These are phyloP conservation scores for Thraustotheca clavata DNA, from an alignment of 352 stramenopile genomes.

Conservation along the genomic window DNA sequence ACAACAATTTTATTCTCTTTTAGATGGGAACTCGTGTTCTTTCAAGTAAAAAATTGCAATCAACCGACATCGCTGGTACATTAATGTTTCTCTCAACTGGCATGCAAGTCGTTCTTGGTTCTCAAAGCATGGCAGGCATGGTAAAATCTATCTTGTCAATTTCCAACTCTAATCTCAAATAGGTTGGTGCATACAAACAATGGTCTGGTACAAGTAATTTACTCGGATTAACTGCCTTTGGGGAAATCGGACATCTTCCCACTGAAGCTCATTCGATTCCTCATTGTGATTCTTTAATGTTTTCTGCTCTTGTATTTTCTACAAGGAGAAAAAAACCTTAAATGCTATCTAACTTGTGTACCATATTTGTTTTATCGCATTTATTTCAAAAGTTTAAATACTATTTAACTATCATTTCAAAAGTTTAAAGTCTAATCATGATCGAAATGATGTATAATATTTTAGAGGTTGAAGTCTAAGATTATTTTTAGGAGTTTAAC, in stretches of 20 bases:
- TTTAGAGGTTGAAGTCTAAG: no score
- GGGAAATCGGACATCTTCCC: conserved; percentile 75
- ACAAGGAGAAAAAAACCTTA: conserved; percentile 59
- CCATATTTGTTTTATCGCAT: no score
- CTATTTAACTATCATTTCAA: no score
- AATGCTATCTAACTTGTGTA: no score
- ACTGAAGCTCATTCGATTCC: conserved; percentile 64
- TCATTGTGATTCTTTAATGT: conserved; percentile 87
- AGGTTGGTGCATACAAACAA: conserved; percentile 77
- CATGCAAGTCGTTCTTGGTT: conserved; percentile 71
- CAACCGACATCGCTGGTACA: conserved; percentile 72
- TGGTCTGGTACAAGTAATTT: conserved; percentile 73
- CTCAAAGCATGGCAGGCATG: conserved; percentile 86
- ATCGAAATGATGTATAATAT: background rate
- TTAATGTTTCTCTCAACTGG: conserved; percentile 83
- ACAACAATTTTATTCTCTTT: background rate
- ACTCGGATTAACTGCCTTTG: conserved; percentile 84
- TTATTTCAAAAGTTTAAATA: no score
- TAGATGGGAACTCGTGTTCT: conserved; percentile 70
- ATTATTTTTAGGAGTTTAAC: background rate
- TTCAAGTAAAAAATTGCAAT: conserved; percentile 71
- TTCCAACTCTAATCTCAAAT: conserved; percentile 27
- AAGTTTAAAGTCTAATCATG: no score
- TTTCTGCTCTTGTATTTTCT: conserved; percentile 79
- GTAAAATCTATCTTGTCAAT: conserved; percentile 22